Evolutionary conservation across 495 filamentous ascomycete genomes (phyloP).

Genomic region (Xanthoparmelia taractica): DNA sequence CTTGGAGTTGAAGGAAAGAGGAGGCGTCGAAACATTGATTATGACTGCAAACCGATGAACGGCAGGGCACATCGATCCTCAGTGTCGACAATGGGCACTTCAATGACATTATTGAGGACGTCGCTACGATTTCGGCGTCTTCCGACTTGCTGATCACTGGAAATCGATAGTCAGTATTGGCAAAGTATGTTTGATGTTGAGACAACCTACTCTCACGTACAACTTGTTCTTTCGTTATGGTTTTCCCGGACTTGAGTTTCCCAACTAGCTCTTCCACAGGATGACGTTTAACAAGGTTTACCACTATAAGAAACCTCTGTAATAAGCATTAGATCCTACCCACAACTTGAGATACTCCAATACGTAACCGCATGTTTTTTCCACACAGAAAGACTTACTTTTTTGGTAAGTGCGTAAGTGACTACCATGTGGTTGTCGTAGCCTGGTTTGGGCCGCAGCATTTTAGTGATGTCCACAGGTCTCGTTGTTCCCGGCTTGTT

Average conservation of each 20-base stretch:
- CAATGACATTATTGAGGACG: slow-evolving; percentile 77
- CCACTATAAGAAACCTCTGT: slow-evolving; percentile 68
- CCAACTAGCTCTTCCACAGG: slow-evolving; percentile 65
- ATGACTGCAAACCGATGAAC: slow-evolving; percentile 73
- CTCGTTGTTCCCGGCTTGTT: slow-evolving; percentile 90
- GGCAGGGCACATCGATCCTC: slow-evolving; percentile 70
- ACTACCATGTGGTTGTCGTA: slow-evolving; percentile 73
- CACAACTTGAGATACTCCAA: background rate
- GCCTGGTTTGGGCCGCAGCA: slow-evolving; percentile 56
- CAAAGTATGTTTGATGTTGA: background rate
- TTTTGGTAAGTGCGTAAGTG: slow-evolving; percentile 86
- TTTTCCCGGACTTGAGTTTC: slow-evolving; percentile 55
- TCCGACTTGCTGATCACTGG: slow-evolving; percentile 72
- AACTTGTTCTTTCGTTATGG: slow-evolving; percentile 73
- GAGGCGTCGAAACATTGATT: slow-evolving; percentile 94
- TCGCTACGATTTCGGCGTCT: slow-evolving; percentile 81
- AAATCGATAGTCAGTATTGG: slow-evolving; percentile 17
- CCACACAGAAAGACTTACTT: slow-evolving; percentile 45
- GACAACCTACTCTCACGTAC: slow-evolving; percentile 67
- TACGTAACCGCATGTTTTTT: background rate
- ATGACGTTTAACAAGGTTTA: slow-evolving; percentile 65
- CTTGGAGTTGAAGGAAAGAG: slow-evolving; percentile 86
- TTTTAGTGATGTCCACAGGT: slow-evolving; percentile 80
- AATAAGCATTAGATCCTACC: slow-evolving; percentile 8
- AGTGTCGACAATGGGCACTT: slow-evolving; percentile 87